These are phyloP conservation scores for Penicillium paradoxum DNA, from an alignment of 495 filamentous ascomycete genomes.

Conservation along the genomic window DNA sequence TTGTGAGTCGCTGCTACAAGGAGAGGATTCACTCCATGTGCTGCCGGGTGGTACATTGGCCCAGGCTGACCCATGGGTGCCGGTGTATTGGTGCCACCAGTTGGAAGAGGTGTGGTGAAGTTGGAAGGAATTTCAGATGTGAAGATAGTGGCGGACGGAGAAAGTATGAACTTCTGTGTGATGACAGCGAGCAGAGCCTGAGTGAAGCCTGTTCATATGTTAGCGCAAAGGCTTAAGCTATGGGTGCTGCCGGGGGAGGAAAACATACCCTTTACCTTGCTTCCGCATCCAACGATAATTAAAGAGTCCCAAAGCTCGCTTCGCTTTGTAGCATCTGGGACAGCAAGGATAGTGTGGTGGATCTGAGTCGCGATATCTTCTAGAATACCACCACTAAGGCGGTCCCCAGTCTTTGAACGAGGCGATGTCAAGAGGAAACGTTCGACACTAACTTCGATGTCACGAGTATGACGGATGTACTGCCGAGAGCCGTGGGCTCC, in stretches of 20 bases:
- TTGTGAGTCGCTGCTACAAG: constrained; percentile 85
- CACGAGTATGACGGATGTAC: constrained; percentile 47
- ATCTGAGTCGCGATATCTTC: constrained; percentile 76
- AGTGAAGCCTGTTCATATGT: constrained; percentile 57
- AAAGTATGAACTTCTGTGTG: constrained; percentile 77
- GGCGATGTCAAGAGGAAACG: constrained; percentile 71
- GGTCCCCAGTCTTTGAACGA: constrained; percentile 25
- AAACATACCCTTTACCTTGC: constrained; percentile 65
- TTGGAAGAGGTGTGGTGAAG: constrained; percentile 82
- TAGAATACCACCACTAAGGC: constrained; percentile 58
- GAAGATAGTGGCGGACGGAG: constrained; percentile 92
- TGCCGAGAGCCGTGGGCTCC: constrained; percentile 21
- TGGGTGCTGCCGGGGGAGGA: background rate
- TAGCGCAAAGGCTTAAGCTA: background rate
- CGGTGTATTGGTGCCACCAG: constrained; percentile 89
- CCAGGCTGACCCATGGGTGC: constrained; percentile 54
- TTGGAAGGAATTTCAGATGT: constrained; percentile 91
- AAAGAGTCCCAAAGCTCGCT: constrained; percentile 85
- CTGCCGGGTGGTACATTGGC: constrained; percentile 39
- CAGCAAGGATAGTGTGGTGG: constrained; percentile 71
- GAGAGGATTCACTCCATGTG: constrained; percentile 78
- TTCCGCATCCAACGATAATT: constrained; percentile 83
- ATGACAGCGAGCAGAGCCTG: constrained; percentile 78
- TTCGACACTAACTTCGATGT: constrained; percentile 83
- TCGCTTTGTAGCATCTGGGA: constrained; percentile 73